phyloP scores from a whole-genome alignment of 495 filamentous ascomycete species.

The Xylaria castorea region DNA sequence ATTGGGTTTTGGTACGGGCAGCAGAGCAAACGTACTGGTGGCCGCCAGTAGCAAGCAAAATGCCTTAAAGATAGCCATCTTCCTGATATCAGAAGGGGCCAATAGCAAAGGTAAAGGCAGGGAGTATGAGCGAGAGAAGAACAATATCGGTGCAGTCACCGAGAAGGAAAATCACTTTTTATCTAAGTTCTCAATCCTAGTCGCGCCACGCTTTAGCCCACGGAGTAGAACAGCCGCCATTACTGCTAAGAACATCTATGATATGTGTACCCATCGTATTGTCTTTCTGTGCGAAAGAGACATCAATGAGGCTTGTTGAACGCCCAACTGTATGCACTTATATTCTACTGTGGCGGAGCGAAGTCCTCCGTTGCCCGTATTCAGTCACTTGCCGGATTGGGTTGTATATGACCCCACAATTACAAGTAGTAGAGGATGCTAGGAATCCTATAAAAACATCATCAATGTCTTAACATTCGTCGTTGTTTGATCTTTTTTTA shows the following conservation, averaged over 20 bases:
- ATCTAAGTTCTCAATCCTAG: neutral
- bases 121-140: neutral
- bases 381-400: constrained; percentile 13
- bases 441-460: neutral
- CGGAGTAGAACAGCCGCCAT: neutral
- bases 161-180: neutral
- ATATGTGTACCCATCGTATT: neutral
- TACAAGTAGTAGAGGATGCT: neutral
- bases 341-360: constrained; percentile 13
- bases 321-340: neutral
- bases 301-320: constrained; percentile 1
- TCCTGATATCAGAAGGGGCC: neutral
- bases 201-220: neutral
- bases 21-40: neutral
- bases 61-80: constrained; percentile 15
- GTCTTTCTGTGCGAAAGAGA: constrained; percentile 2
- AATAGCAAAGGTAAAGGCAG: neutral
- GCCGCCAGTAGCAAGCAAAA: constrained; percentile 15
- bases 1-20: neutral
- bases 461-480: neutral
- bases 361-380: constrained; percentile 16
- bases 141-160: neutral
- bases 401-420: neutral
- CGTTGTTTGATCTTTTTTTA: neutral
- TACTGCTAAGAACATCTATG: neutral